Base-by-base conservation (phyloP, 192 early-diverging fungal genomes). In the Oehlia diaphana region DNA sequence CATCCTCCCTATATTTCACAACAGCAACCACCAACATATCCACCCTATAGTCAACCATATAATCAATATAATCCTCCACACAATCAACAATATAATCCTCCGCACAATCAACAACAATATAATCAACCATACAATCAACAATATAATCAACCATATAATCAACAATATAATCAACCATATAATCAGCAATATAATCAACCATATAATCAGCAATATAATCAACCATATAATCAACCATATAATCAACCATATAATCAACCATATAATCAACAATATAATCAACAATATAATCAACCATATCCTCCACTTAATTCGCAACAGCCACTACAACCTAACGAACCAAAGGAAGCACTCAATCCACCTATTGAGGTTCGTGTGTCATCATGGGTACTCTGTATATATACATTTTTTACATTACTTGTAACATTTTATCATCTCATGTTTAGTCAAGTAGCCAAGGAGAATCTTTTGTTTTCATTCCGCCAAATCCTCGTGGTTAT, bases 401-500 rank as follows among this genome's bases (percentile, higher is more conserved):
- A 14, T 28, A 33, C 2, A 7, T 28, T 66, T 31, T 42, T 42
- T 42, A 8, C 39, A 28, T 4, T 65, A 31, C 7, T 37, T 28
- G 26, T 28, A 23, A 65, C n/a, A 6, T 19, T 28, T 31, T 7
- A 69, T 69, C 9, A 2, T 42, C 10, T 69, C 23, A 69, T 42
- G 39, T 69, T 62, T 75, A 62, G 58, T 58, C 50, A n/a, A 62
- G 50, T 75, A 75, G 61, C 63, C 28, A 47, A 13, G 23, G 42
- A 58, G 76, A 39, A 0, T 44, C 77, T 33, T 87, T 87, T 58
- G 85, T 82, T 9, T 89, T 84, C 69, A 87, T 91, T 79, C 92
- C 92, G 23, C 71, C 83, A 42, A 86, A 91, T 78, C 90, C 90
- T 2, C 86, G 86, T 63, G 81, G 82, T 4, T 93, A 87, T 72